phyloP scores from a whole-genome alignment of 2,329 filamentous ascomycete genomes.

The Sphaceloma murrayae region DNA sequence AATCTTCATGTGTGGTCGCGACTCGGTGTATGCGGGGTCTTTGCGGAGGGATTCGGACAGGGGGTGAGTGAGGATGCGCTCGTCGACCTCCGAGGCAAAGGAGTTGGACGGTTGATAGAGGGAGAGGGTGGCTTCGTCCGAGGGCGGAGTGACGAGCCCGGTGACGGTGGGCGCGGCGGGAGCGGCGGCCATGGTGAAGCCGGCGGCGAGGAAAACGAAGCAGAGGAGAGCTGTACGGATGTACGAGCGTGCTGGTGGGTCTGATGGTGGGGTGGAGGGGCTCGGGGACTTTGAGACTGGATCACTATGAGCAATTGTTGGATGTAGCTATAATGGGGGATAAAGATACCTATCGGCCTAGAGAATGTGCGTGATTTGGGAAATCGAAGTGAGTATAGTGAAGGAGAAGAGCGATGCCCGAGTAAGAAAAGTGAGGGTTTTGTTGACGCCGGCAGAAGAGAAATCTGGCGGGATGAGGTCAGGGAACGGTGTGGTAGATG shows the following conservation, averaged over 20 bases:
- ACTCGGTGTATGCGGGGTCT: constrained; percentile 59
- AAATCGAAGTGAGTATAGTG: constrained; percentile 6
- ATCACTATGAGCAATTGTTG: constrained; percentile 3
- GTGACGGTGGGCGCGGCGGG: constrained; percentile 44
- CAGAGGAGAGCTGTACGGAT: constrained; percentile 35
- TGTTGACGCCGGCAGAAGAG: constrained; percentile 5
- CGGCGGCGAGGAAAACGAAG: constrained; percentile 41
- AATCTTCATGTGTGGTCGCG: constrained; percentile 79
- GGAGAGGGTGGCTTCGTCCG: constrained; percentile 63
- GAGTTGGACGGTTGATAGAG: constrained; percentile 53
- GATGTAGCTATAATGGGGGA: background rate
- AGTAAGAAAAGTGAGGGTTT: background rate
- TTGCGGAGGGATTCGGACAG: constrained; percentile 59
- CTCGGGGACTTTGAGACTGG: background rate
- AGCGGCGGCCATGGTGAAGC: constrained; percentile 49
- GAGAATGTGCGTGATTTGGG: constrained; percentile 3
- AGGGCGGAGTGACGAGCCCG: constrained; percentile 45
- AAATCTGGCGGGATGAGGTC: constrained; percentile 6
- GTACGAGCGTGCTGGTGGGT: constrained; percentile 9
- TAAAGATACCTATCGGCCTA: background rate
- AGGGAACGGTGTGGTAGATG: constrained; percentile 5
- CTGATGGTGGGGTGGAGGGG: constrained; percentile 4
- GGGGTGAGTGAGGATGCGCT: constrained; percentile 65
- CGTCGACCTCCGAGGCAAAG: constrained; percentile 51
- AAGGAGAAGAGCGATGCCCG: constrained; percentile 6